Base-by-base conservation (phyloP, 2,329 filamentous ascomycete genomes). In the Aspergillus pseudoviridinutans region DNA sequence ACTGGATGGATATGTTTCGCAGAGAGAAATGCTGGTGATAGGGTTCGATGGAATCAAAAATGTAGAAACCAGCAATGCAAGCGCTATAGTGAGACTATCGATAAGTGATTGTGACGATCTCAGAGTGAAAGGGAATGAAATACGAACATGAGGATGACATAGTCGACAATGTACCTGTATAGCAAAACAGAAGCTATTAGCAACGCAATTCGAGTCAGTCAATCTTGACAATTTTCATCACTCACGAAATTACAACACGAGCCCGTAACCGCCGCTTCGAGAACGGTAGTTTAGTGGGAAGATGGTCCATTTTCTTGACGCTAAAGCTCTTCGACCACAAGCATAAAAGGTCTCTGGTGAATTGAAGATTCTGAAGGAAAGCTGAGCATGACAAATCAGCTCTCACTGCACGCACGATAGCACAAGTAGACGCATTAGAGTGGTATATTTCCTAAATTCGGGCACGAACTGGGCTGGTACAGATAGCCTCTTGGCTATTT, bases 11-110 rank as follows among this genome's bases (percentile, higher is more conserved):
- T 62, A 79, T 81, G 65, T 86, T 84, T 25, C 74, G 68, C 49
- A 85, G 75, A 24, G 83, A 79, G 68, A 85, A 86, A 59, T 76
- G 81, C 65, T 85, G 83, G 66, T 84, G 80, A 71, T 77, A 84
- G 4, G 83, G 83, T 63, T 82, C 78, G 52, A 78, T 64, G 56
- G 77, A 76, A 66, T 85, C 82, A 60, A 85, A 72, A 55, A 80
- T 77, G 57, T 74, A 77, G 69, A 85, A 84, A 56, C 76, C 74
- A 51, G 75, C 70, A 51, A 82, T 77, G 61, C 83, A 79, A 58
- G 76, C 74, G 61, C 82, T 85, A 66, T 42, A 29, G 32, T 24
- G n/a, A 17, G 25, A 55, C 53, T 22, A 59, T 61, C 55, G 14
- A 58, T 64, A 59, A 56, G 53, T 50, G 35, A 49, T 46, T 46